Base-by-base conservation (phyloP, 2,329 filamentous ascomycete genomes). In the Cyclaneusma minus region DNA sequence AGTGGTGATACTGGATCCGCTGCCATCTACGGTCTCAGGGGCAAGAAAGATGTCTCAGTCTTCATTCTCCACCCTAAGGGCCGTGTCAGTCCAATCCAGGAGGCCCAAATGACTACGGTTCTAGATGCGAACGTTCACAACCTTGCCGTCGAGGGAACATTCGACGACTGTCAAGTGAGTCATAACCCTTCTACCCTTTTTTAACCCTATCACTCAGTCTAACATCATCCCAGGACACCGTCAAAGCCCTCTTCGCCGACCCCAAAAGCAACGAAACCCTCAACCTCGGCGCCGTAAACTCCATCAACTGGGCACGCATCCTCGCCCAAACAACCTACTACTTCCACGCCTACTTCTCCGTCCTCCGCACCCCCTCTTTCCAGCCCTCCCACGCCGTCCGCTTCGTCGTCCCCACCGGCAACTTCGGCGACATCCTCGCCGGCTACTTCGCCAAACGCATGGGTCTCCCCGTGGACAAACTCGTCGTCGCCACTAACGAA, bases 311-410 rank as follows among this genome's bases (percentile, higher is more conserved):
- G 68, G 80, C 85, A 2, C 68, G 89, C 41, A 95, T 98, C 40
- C 67, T 98, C 19, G 87, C 89, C 8, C 89, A 98, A 58, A 94
- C 92, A 37, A 83, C 82, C 33, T 95, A 93, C 65, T 98, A 93
- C 63, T 92, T 94, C 61, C 65, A 89, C 53, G 74, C 89, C 8
- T 95, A 95, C 63, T 93, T 94, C 55, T 60, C 74, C 9, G 71
- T 98, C 17, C 64, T 62, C 33, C 67, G 62, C 47, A 59, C 64
- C 26, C 68, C 68, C 4, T 52, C 56, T 10, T 77, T 78, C 50
- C 64, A 70, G 31, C 43, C 75, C 13, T 68, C 65, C 38, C 68
- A 80, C 39, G 71, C 69, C 45, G 64, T 89, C 20, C 75, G 85
- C 33, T 92, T 85, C 44, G 80, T 92, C 6, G 83, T 92, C 1